Base-by-base conservation (phyloP, 371 early-diverging fungal species). In the Syncephalastrum monosporum region DNA sequence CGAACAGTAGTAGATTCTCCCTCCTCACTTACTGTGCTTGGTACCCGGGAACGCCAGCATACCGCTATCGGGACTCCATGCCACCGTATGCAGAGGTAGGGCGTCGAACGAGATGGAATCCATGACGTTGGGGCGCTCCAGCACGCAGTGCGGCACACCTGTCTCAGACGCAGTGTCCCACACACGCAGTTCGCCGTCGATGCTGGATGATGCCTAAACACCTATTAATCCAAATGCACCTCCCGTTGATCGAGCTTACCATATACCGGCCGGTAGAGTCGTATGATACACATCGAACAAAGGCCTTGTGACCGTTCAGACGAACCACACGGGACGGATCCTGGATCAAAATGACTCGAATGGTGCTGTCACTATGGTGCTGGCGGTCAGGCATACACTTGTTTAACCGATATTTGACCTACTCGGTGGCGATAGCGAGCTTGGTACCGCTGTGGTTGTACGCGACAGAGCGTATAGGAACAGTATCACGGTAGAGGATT, bases 1-100 rank as follows among this genome's bases (percentile, higher is more conserved):
- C 4, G 16, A 8, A n/a, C 12, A 45, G 13, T 33, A 27, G 24
- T 8, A 42, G 4, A 16, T 14, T 29, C 47, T 25, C 46, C 27
- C 16, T 14, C 3, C 1, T 43, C n/a, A 48, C 64, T 42, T 56
- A 69, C 83, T 78, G 38, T 63, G 55, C 24, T 72, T 53, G 10
- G 51, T 59, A n/a, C 85, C 84, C 25, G 84, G 75, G 12, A 82
- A 63, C 2, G 84, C 86, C 60, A 89, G 79, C 17, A 53, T 66
- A 2, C 69, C 61, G 8, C 78, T 79, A 50, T 67, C 69, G 4
- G 85, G 83, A 52, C 80, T 79, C 89, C 89, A 91, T 16, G 81
- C 67, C 0, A 85, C 63, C 2, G 67, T 77, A 33, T 33, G 38
- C 38, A 33, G 38, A 33, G 38, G 2, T 12, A 33, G 8, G 2